Conservation (phyloP, 2,329 filamentous ascomycete species). For the Setomelanomma holmii region DNA sequence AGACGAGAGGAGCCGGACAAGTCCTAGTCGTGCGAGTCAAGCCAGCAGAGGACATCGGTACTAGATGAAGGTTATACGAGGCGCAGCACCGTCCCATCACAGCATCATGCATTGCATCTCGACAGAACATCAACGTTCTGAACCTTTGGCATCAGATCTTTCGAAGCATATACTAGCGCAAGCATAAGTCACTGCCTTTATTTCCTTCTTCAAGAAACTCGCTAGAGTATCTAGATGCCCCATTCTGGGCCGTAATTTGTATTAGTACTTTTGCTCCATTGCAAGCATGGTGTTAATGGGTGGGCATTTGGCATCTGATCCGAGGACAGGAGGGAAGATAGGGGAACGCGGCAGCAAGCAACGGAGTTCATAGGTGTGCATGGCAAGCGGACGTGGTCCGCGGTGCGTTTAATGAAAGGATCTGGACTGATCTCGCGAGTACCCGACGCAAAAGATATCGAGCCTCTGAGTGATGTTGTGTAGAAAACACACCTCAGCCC, state of each 20-base stretch:
- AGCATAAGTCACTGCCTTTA: conserved; percentile 11
- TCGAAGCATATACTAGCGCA: conserved; percentile 10
- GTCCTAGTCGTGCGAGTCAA: conserved; percentile 47
- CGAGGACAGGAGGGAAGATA: too few relatives aligned
- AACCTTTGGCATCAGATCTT: not conserved
- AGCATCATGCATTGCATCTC: too few relatives aligned
- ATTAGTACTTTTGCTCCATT: conserved; percentile 14
- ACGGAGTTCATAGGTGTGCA: conserved; percentile 5
- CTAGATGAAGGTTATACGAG: conserved; percentile 8
- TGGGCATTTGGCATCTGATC: conserved; percentile 5
- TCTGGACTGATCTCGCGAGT: too few relatives aligned
- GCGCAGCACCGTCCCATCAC: too few relatives aligned
- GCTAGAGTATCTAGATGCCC: conserved; percentile 3
- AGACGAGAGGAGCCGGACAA: conserved; percentile 48
- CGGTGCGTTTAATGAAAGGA: too few relatives aligned
- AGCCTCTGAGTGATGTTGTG: too few relatives aligned
- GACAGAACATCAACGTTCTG: too few relatives aligned
- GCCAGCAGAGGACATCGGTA: conserved; percentile 36
- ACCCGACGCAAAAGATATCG: not conserved
- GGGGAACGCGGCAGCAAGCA: conserved; percentile 2
- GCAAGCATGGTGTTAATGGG: conserved; percentile 20
- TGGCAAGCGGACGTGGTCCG: not conserved
- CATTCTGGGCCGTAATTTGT: conserved; percentile 6
- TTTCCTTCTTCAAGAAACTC: conserved; percentile 17
- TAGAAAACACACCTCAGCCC: too few relatives aligned